A percentile compares a stretch with the other conserved stretches of the same genome.
phyloP scores from a whole-genome alignment of 2,329 filamentous ascomycete genomes.

The Zymoseptoria pseudotritici region DNA sequence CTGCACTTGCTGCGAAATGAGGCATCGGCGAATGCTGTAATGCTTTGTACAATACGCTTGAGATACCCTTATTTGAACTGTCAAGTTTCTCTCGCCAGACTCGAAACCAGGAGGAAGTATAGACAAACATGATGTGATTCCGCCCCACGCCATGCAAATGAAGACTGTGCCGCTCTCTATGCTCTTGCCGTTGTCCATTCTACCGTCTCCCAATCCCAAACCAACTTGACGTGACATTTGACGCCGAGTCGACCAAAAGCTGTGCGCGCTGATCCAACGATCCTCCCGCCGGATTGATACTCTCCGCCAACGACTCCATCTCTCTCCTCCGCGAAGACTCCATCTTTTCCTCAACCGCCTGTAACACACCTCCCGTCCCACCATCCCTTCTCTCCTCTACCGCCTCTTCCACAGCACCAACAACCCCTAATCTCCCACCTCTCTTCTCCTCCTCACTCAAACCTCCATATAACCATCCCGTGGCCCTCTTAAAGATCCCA shows the following conservation, averaged over 20 bases:
- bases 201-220: conserved; percentile 37
- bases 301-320: conserved; percentile 22
- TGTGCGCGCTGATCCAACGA: conserved; percentile 41
- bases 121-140: no score
- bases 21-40: no score
- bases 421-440: conserved; percentile 29
- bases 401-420: conserved; percentile 9
- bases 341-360: conserved; percentile 29
- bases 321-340: conserved; percentile 22
- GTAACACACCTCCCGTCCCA: conserved; percentile 17
- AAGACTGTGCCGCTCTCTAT: conserved; percentile 2
- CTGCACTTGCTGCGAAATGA: no score
- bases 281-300: conserved; percentile 31
- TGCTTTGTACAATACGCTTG: no score
- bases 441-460: conserved; percentile 31
- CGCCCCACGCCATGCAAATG: conserved; percentile 8
- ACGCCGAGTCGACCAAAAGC: conserved; percentile 30
- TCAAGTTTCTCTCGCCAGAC: no score
- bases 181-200: background rate
- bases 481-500: conserved; percentile 30
- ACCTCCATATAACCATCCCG: conserved; percentile 28
- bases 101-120: no score
- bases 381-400: conserved; percentile 14
- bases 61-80: no score
- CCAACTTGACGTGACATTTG: conserved; percentile 38